phyloP scores from a whole-genome alignment of 1,284 basidiomycete genomes.

The Apiotrichum brassicae region DNA sequence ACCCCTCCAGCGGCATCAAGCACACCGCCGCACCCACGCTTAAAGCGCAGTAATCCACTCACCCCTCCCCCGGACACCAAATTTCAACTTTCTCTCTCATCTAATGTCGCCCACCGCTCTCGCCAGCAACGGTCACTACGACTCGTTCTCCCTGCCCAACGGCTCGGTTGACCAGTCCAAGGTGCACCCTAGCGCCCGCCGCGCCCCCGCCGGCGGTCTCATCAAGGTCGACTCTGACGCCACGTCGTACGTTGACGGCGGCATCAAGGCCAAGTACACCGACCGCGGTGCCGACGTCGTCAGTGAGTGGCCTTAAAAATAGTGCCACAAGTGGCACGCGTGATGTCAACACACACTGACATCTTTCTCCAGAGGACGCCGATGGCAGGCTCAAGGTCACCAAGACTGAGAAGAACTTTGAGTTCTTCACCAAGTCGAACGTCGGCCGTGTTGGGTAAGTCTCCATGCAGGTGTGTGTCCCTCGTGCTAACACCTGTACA shows the following conservation, averaged over 20 bases:
- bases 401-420: conserved; percentile 66
- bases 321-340: neutral
- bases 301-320: conserved; percentile 35
- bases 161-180: conserved; percentile 57
- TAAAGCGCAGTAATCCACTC: conserved; percentile 31
- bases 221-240: conserved; percentile 79
- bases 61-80: conserved; percentile 7
- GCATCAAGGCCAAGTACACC: conserved; percentile 72
- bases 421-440: conserved; percentile 85
- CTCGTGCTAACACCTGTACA: conserved; percentile 42
- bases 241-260: conserved; percentile 69
- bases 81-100: conserved; percentile 11
- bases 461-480: neutral
- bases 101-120: conserved; percentile 47
- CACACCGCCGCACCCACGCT: conserved; percentile 46
- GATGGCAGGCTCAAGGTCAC: conserved; percentile 66
- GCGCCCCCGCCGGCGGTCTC: conserved; percentile 54
- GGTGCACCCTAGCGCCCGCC: conserved; percentile 78
- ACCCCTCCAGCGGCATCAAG: conserved; percentile 41
- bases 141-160: conserved; percentile 53
- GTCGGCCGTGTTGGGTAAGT: conserved; percentile 89
- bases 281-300: conserved; percentile 73
- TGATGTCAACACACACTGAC: neutral
- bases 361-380: conserved; percentile 44
- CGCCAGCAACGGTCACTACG: conserved; percentile 32